Evolutionary conservation across 1,284 basidiomycete species (phyloP).

Genomic region (Cerrena zonata): DNA sequence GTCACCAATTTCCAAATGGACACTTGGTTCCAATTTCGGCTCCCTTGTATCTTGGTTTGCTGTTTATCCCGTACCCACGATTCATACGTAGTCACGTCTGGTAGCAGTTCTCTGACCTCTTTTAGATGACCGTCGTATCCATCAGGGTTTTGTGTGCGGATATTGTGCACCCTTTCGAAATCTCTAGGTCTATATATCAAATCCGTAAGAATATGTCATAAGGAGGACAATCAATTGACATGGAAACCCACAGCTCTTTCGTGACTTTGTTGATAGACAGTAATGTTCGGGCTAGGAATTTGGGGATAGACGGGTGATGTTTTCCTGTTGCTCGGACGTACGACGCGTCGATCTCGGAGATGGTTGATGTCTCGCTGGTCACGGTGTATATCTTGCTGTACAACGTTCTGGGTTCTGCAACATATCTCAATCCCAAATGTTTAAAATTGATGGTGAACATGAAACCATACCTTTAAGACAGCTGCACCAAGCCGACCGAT

Average conservation of each 20-base stretch:
- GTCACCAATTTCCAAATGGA: no score
- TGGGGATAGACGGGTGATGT: conserved; percentile 26
- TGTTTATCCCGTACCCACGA: conserved; percentile 24
- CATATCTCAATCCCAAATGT: no score
- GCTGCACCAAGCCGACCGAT: conserved; percentile 33
- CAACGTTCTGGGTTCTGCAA: conserved; percentile 25
- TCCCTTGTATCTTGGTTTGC: not conserved
- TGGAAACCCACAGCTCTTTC: conserved; percentile 29
- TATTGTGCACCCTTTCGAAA: conserved; percentile 4
- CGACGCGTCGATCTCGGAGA: conserved; percentile 24
- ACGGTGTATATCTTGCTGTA: conserved; percentile 26
- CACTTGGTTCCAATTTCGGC: no score
- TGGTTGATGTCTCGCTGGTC: conserved; percentile 29
- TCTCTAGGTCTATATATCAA: conserved; percentile 4
- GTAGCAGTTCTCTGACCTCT: conserved; percentile 19
- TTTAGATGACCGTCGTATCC: conserved; percentile 1
- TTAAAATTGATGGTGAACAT: no score
- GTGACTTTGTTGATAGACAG: conserved; percentile 29
- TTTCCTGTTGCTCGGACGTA: conserved; percentile 28
- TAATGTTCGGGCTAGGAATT: conserved; percentile 23
- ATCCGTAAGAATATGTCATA: not conserved
- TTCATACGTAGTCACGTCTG: conserved; percentile 28
- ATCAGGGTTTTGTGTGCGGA: not conserved
- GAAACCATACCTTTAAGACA: conserved; percentile 27
- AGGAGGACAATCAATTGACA: no score